These are phyloP conservation scores for Geotrichum phurueaensis DNA, from an alignment of 1,139 yeast species.

Conservation along the genomic window DNA sequence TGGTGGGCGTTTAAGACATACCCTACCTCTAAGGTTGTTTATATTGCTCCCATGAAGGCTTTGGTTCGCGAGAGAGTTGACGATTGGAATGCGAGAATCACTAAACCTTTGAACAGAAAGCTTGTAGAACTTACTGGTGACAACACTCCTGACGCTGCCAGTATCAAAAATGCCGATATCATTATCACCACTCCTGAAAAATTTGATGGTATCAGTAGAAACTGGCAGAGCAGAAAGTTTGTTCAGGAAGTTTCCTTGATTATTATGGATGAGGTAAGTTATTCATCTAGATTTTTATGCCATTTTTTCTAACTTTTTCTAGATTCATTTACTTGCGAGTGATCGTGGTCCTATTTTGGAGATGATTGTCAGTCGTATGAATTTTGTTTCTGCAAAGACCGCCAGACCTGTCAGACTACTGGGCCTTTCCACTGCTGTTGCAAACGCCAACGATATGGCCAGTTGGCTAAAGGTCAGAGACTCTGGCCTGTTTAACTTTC, in stretches of 20 bases:
- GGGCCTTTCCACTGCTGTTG: slow-evolving; percentile 97
- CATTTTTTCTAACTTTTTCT: background rate
- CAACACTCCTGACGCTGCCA: slow-evolving; percentile 81
- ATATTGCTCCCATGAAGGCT: slow-evolving; percentile 99
- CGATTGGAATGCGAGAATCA: slow-evolving; percentile 79
- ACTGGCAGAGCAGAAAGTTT: slow-evolving; percentile 92
- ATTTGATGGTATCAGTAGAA: slow-evolving; percentile 97
- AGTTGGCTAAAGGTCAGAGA: slow-evolving; percentile 91
- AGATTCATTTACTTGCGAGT: slow-evolving; percentile 87
- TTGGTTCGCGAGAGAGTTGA: slow-evolving; percentile 93
- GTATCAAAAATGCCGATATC: slow-evolving; percentile 83
- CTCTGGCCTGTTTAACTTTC: slow-evolving; percentile 80
- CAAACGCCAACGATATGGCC: slow-evolving; percentile 97
- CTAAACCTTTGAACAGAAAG: slow-evolving; percentile 42
- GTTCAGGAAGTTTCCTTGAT: slow-evolving; percentile 87
- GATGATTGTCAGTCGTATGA: slow-evolving; percentile 98
- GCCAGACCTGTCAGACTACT: slow-evolving; percentile 69
- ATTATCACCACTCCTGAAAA: slow-evolving; percentile 97
- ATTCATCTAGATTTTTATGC: background rate
- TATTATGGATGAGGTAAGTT: slow-evolving; percentile 74
- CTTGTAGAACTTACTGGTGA: slow-evolving; percentile 96
- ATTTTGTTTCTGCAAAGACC: slow-evolving; percentile 74
- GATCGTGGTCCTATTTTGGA: slow-evolving; percentile 97
- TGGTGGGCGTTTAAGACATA: slow-evolving; percentile 87
- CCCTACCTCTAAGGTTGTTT: slow-evolving; percentile 81